phyloP scores from a whole-genome alignment of 768 basidiomycete species.

The Stropharia rugosoannulata region DNA sequence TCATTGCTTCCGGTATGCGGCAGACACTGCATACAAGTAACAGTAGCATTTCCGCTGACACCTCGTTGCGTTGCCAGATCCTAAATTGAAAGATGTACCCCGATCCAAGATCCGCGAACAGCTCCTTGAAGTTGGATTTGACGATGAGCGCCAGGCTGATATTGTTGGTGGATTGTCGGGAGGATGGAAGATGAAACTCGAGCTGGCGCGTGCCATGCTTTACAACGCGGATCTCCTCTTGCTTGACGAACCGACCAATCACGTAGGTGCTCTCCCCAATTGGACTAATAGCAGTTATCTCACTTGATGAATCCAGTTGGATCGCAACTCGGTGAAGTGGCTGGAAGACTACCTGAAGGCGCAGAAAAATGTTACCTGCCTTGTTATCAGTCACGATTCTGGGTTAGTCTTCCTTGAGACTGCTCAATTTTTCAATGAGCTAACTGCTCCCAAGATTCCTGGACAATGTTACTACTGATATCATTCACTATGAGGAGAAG shows the following conservation, averaged over 20 bases:
- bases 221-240: constrained; percentile 88
- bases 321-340: constrained; percentile 86
- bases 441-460: constrained; percentile 60
- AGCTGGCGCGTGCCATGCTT: constrained; percentile 93
- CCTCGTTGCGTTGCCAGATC: constrained; percentile 48
- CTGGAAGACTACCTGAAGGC: constrained; percentile 83
- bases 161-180: constrained; percentile 89
- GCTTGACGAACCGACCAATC: constrained; percentile 94
- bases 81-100: constrained; percentile 59
- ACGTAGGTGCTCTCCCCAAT: constrained; percentile 49
- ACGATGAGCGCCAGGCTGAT: constrained; percentile 80
- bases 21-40: not conserved
- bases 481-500: constrained; percentile 96
- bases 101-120: constrained; percentile 75
- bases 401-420: constrained; percentile 49
- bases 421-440: not conserved
- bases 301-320: constrained; percentile 63
- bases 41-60: too few relatives aligned
- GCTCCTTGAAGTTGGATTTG: constrained; percentile 88
- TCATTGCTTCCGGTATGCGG: constrained; percentile 76
- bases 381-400: constrained; percentile 97
- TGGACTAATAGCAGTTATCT: constrained; percentile 51
- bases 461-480: constrained; percentile 93
- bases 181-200: constrained; percentile 99
- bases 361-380: constrained; percentile 82